Percentiles rank a stretch among this genome's conserved stretches.
These are phyloP conservation scores for Dioscorea dumetorum DNA, from an alignment of 106 monocot species.

Conservation along the genomic window DNA sequence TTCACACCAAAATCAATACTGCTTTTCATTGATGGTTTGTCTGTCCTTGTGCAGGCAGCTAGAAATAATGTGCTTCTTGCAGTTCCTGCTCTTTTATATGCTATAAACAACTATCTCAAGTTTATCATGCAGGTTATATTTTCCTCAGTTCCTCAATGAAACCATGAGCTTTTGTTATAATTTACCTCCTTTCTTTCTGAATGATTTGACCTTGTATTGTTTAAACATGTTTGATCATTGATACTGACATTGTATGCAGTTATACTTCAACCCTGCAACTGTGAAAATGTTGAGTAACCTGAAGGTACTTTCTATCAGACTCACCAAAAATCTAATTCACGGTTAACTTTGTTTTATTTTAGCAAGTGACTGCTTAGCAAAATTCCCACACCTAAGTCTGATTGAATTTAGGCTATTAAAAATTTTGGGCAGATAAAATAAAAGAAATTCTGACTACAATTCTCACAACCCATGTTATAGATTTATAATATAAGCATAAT, in stretches of 20 bases:
- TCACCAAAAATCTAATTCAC: no score
- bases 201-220: not conserved
- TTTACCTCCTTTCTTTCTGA: not conserved
- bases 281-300: conserved; percentile 84
- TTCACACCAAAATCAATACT: not conserved
- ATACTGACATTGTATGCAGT: conserved; percentile 30
- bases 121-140: conserved; percentile 65
- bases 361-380: no score
- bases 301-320: conserved; percentile 38
- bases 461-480: no score
- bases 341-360: no score
- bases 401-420: no score
- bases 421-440: no score
- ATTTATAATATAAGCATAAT: no score
- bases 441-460: no score
- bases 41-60: conserved; percentile 43
- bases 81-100: conserved; percentile 66
- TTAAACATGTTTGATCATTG: conserved; percentile 1
- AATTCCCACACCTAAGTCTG: no score
- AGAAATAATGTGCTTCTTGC: conserved; percentile 65
- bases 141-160: no score
- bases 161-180: not conserved
- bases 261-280: conserved; percentile 78
- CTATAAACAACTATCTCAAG: conserved; percentile 80
- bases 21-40: not conserved